phyloP scores from a whole-genome alignment of 2,329 filamentous ascomycete species.

The Balansia obtecta region DNA sequence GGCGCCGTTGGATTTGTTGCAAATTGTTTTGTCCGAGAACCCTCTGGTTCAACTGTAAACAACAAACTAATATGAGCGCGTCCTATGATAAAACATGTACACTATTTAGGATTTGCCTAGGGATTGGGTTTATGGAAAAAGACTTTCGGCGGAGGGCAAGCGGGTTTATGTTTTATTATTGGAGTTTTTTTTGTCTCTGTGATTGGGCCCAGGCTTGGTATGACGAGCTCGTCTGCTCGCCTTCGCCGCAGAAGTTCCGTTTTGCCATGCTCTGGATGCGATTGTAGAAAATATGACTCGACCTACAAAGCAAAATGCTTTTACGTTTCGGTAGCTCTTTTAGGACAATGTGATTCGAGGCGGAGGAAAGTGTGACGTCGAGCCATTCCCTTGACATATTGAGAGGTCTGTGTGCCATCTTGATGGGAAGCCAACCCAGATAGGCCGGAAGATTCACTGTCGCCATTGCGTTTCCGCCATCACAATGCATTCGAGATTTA shows the following conservation, averaged over 20 bases:
- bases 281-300: constrained; percentile 11
- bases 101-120: not conserved
- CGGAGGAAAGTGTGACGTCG: too few relatives aligned
- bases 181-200: constrained; percentile 7
- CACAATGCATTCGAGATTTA: too few relatives aligned
- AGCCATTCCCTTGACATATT: too few relatives aligned
- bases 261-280: constrained; percentile 8
- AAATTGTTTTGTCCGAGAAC: not conserved
- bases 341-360: too few relatives aligned
- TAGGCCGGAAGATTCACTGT: too few relatives aligned
- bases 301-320: constrained; percentile 7
- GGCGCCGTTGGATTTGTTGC: not conserved
- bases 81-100: constrained; percentile 3
- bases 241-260: constrained; percentile 7
- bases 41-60: not conserved
- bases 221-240: constrained; percentile 1
- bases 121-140: not conserved
- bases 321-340: not conserved
- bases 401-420: too few relatives aligned
- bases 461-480: too few relatives aligned
- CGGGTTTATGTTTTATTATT: constrained; percentile 5
- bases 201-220: constrained; percentile 5
- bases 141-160: constrained; percentile 9
- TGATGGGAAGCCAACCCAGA: too few relatives aligned
- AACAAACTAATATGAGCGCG: not conserved